Evolutionary conservation across 805 yeast genomes (phyloP), one percentile per base, ranked within the genome.

Genomic region (Ogataea salicorniae): DNA sequence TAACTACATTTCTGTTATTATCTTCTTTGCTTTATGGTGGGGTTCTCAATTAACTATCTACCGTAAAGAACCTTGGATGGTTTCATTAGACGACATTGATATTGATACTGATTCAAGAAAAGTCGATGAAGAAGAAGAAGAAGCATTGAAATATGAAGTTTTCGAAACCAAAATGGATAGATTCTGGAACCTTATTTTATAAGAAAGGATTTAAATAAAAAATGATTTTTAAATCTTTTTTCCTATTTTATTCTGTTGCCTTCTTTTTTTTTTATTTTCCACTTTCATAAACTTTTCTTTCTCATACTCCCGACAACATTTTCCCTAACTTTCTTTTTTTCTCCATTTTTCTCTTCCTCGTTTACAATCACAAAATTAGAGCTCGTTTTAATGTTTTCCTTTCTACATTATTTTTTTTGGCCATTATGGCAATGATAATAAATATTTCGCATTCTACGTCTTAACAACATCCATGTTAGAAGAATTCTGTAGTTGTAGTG

Each of bases 1-100:
- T 22, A 77, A 86, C 18, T 87, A 87, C 61, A 71, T 87, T 48
- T 85, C 92, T 14, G 71, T 84, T 20, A 74, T 85, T 46, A 66
- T 84, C 41, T 83, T 82, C 62, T 69, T 74, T 40, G 76, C 68
- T 11, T 55, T 77, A 6, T 87, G 81, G 81, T 47, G 74, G 2
- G 73, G 72, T 13, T 50, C 65, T 6, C 67, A 64, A 37, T 75
- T 80, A 66, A 86, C 83, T 55, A 49, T 74, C 36, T 73, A 65
- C 61, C 80, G 71, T 63, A 74, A 77, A 50, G 69, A 73, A n/a
- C 69, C 77, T 20, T 58, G 76, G 44, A 63, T 77, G 51, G 62
- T 74, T 38, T 73, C 76, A 18, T 46, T 75, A 37, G 81, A 78
- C n/a, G 81, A 83, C 26, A 73, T 85, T 49, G 95, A 87, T 62